Evolutionary conservation across 2,329 filamentous ascomycete genomes (phyloP).

Genomic region (Tolypocladium sp.): DNA sequence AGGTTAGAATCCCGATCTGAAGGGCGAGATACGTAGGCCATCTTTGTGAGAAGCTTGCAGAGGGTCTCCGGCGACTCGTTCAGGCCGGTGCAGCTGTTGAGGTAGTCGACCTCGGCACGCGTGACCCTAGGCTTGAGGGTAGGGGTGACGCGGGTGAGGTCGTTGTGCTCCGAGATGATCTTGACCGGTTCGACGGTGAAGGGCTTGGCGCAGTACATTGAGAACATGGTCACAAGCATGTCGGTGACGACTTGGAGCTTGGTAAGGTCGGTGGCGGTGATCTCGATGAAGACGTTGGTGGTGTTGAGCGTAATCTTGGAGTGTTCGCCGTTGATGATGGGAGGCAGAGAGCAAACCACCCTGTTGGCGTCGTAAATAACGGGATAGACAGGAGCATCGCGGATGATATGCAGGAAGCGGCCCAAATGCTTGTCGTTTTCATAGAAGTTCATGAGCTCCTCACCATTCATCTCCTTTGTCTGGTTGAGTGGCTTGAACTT

Average conservation of each 20-base stretch:
- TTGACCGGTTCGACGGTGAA: slow-evolving; percentile 93
- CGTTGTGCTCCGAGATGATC: slow-evolving; percentile 87
- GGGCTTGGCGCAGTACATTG: slow-evolving; percentile 73
- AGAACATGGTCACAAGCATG: slow-evolving; percentile 97
- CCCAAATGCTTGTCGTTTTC: slow-evolving; percentile 90
- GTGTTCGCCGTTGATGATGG: slow-evolving; percentile 95
- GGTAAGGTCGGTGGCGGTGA: slow-evolving; percentile 90
- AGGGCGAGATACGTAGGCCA: slow-evolving; percentile 77
- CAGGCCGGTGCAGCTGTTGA: slow-evolving; percentile 87
- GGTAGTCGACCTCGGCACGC: slow-evolving; percentile 81
- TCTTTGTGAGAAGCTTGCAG: slow-evolving; percentile 73
- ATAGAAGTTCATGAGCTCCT: slow-evolving; percentile 89
- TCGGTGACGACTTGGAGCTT: slow-evolving; percentile 95
- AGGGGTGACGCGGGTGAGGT: slow-evolving; percentile 70
- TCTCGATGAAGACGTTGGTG: slow-evolving; percentile 92
- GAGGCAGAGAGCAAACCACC: slow-evolving; percentile 84
- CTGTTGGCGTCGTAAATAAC: slow-evolving; percentile 88
- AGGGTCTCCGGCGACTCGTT: slow-evolving; percentile 65
- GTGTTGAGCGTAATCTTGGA: slow-evolving; percentile 92
- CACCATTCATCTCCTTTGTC: slow-evolving; percentile 75
- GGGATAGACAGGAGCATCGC: slow-evolving; percentile 87
- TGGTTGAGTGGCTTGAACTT: slow-evolving; percentile 88
- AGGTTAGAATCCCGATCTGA: slow-evolving; percentile 61
- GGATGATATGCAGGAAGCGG: slow-evolving; percentile 87
- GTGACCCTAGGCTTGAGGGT: slow-evolving; percentile 68